A percentile compares a stretch with the other conserved stretches of the same genome.
Conservation (phyloP, 2,329 filamentous ascomycete species). For the Polytolypa hystricis region DNA sequence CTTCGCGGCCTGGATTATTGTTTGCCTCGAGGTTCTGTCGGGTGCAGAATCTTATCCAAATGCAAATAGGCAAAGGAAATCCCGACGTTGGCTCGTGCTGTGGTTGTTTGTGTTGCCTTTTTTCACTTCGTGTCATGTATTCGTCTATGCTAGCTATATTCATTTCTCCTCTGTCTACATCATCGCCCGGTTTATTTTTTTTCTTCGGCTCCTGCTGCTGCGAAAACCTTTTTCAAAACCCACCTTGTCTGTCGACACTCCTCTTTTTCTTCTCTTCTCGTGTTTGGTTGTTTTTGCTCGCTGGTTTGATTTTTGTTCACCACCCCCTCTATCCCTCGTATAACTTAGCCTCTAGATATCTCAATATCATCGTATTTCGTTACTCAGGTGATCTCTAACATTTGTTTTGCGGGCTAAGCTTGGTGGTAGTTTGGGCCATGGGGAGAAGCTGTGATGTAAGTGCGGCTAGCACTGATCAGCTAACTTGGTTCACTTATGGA, state of each 20-base stretch:
- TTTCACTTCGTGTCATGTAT: conserved; percentile 28
- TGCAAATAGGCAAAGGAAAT: neutral
- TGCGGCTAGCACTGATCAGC: no score
- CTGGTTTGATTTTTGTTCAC: conserved; percentile 6
- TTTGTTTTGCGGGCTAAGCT: no score
- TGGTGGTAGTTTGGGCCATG: no score
- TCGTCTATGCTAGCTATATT: conserved; percentile 27
- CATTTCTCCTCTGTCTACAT: conserved; percentile 17
- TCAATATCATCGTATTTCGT: no score
- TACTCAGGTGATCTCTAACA: no score
- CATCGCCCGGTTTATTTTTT: conserved; percentile 12
- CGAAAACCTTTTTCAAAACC: neutral
- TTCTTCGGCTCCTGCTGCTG: conserved; percentile 13
- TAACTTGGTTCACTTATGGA: no score
- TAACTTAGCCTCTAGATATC: neutral
- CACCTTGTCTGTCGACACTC: conserved; percentile 1
- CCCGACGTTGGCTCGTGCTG: neutral
- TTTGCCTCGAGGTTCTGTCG: no score
- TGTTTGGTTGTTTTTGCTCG: conserved; percentile 10
- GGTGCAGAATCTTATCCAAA: neutral
- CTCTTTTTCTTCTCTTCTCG: conserved; percentile 5
- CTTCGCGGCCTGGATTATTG: neutral
- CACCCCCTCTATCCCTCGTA: neutral
- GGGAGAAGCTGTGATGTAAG: no score
- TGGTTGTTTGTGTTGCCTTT: neutral